Evolutionary conservation across 139 green algal species (phyloP).

Genomic region (Asterochloris erici): DNA sequence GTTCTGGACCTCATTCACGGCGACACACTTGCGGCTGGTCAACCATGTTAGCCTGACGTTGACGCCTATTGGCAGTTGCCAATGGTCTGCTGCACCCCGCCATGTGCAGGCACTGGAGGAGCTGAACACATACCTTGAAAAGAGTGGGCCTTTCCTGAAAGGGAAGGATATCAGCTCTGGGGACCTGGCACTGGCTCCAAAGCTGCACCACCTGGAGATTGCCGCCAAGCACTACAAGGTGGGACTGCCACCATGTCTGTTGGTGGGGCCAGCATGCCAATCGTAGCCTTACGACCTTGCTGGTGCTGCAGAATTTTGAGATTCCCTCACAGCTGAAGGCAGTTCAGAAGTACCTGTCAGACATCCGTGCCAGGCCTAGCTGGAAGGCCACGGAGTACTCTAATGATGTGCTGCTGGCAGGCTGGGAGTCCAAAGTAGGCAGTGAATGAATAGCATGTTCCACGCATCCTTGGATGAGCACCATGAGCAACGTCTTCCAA

Average conservation of each 20-base stretch:
- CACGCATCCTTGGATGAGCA: background rate
- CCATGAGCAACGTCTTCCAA: too few relatives aligned
- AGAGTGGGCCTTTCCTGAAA: slow-evolving; percentile 55
- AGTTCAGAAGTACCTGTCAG: slow-evolving; percentile 57
- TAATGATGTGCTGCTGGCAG: slow-evolving; percentile 48
- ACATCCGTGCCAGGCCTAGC: slow-evolving; percentile 39
- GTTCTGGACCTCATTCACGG: background rate
- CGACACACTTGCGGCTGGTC: too few relatives aligned
- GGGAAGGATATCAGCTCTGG: slow-evolving; percentile 50
- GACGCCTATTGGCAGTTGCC: too few relatives aligned
- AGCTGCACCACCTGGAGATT: slow-evolving; percentile 75
- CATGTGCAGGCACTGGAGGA: slow-evolving; percentile 26
- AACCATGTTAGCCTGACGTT: too few relatives aligned
- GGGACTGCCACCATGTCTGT: background rate
- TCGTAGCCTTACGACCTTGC: background rate
- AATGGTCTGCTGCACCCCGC: background rate
- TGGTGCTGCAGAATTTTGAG: slow-evolving; percentile 16
- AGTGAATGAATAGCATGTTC: background rate
- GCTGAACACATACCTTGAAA: slow-evolving; percentile 38
- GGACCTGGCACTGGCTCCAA: slow-evolving; percentile 69
- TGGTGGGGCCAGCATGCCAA: background rate
- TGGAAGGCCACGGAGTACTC: slow-evolving; percentile 66
- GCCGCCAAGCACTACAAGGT: slow-evolving; percentile 38
- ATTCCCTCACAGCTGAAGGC: slow-evolving; percentile 15
- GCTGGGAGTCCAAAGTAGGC: slow-evolving; percentile 44